Conservation (phyloP, 495 filamentous ascomycete species). For the Tuber microsphaerosporum region DNA sequence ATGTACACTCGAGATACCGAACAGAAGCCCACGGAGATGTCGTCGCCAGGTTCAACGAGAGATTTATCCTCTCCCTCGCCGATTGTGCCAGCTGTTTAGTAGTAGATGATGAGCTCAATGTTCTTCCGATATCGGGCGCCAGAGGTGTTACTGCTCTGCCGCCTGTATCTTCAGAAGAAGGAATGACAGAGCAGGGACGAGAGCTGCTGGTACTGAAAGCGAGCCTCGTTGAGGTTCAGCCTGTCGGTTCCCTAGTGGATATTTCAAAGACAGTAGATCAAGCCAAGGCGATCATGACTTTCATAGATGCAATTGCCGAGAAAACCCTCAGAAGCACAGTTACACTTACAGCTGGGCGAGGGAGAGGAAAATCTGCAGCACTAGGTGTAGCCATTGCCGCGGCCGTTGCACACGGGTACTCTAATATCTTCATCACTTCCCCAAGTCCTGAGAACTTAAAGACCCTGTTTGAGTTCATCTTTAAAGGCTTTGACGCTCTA, state of each 20-base stretch:
- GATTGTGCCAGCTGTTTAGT: conserved; percentile 92
- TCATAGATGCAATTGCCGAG: conserved; percentile 92
- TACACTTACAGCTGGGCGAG: conserved; percentile 85
- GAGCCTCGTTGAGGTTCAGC: conserved; percentile 72
- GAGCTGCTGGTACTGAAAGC: conserved; percentile 86
- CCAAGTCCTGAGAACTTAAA: conserved; percentile 98
- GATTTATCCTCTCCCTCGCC: conserved; percentile 90
- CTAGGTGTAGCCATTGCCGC: conserved; percentile 90
- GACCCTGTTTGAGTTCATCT: conserved; percentile 95
- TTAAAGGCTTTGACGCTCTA: conserved; percentile 95
- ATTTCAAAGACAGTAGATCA: conserved; percentile 89
- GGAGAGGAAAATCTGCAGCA: conserved; percentile 93
- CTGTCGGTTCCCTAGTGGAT: conserved; percentile 72
- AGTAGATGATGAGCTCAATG: conserved; percentile 95
- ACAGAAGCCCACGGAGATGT: conserved; percentile 97
- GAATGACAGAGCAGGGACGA: conserved; percentile 57
- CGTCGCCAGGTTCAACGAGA: conserved; percentile 91
- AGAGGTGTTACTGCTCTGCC: conserved; percentile 82
- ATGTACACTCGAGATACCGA: conserved; percentile 90
- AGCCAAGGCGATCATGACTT: conserved; percentile 87
- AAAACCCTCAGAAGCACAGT: conserved; percentile 93
- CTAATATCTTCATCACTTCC: conserved; percentile 99
- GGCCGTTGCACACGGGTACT: conserved; percentile 91
- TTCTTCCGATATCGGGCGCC: conserved; percentile 92
- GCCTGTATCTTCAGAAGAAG: conserved; percentile 59